A percentile compares a stretch with the other conserved stretches of the same genome.
Evolutionary conservation across 768 basidiomycete genomes (phyloP).

Genomic region (Psilocybe cubensis): DNA sequence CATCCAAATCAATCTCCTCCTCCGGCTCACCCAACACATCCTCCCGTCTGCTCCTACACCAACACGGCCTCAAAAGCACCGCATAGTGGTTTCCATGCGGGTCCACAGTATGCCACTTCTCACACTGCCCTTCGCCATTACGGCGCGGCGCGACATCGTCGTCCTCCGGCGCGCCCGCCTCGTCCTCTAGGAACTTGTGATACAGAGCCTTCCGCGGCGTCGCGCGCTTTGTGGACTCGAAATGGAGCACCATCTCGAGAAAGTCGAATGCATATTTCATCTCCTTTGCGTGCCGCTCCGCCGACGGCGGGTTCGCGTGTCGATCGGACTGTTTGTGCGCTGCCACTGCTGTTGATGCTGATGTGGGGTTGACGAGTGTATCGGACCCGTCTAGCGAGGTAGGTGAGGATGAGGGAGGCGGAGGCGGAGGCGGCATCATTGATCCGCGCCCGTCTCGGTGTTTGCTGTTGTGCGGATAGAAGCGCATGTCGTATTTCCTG

Average conservation of each 20-base stretch:
- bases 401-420: conserved; percentile 38
- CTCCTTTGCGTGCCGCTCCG: conserved; percentile 48
- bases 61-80: conserved; percentile 40
- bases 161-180: conserved; percentile 46
- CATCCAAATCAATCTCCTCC: conserved; percentile 18
- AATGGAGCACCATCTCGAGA: conserved; percentile 71
- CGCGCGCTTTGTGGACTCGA: conserved; percentile 76
- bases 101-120: conserved; percentile 62
- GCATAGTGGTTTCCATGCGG: conserved; percentile 41
- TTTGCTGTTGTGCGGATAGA: conserved; percentile 55
- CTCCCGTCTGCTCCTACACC: conserved; percentile 25
- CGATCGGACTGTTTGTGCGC: conserved; percentile 15
- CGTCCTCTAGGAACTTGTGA: conserved; percentile 78
- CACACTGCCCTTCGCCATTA: conserved; percentile 70
- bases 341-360: no score
- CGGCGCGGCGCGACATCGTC: conserved; percentile 74
- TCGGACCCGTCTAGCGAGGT: conserved; percentile 22
- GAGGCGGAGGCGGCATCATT: conserved; percentile 19
- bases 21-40: conserved; percentile 18
- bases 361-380: conserved; percentile 10
- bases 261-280: conserved; percentile 76
- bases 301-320: conserved; percentile 18
- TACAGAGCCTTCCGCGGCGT: conserved; percentile 78
- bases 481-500: conserved; percentile 50
- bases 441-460: conserved; percentile 26